phyloP scores from a whole-genome alignment of 257 asterid genomes.

The Nicotiana sylvestris region DNA sequence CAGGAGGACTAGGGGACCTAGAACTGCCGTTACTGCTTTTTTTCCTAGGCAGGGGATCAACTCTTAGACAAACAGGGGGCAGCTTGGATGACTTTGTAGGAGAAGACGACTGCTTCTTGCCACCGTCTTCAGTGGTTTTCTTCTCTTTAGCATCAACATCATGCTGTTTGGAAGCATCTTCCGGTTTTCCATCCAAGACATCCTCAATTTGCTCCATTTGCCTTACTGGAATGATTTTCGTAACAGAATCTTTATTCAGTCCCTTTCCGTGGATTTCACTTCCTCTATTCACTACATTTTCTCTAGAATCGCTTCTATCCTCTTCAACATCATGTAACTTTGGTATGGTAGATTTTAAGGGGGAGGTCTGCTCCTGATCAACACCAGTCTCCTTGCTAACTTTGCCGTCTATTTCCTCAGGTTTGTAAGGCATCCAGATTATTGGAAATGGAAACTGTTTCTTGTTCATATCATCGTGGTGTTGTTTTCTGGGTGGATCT shows the following conservation, averaged over 20 bases:
- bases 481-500: constrained; percentile 9
- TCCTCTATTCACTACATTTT: not conserved
- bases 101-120: constrained; percentile 33
- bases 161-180: constrained; percentile 12
- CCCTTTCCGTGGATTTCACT: constrained; percentile 10
- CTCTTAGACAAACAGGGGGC: constrained; percentile 76
- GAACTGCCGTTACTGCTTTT: constrained; percentile 37
- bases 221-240: constrained; percentile 42
- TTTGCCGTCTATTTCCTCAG: constrained; percentile 19
- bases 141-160: constrained; percentile 12
- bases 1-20: constrained; percentile 47
- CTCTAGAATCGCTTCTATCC: not conserved
- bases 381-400: constrained; percentile 6
- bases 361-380: not conserved
- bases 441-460: constrained; percentile 41
- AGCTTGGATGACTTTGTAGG: constrained; percentile 48
- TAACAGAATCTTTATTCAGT: constrained; percentile 12
- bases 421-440: constrained; percentile 57
- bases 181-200: constrained; percentile 14
- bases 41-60: constrained; percentile 63
- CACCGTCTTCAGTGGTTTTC: constrained; percentile 15
- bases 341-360: not conserved
- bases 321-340: constrained; percentile 14
- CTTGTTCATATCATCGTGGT: constrained; percentile 17
- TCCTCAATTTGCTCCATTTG: constrained; percentile 26